Evolutionary conservation across 495 filamentous ascomycete genomes (phyloP).

Genomic region (Paragyromitra xinjiangensis): DNA sequence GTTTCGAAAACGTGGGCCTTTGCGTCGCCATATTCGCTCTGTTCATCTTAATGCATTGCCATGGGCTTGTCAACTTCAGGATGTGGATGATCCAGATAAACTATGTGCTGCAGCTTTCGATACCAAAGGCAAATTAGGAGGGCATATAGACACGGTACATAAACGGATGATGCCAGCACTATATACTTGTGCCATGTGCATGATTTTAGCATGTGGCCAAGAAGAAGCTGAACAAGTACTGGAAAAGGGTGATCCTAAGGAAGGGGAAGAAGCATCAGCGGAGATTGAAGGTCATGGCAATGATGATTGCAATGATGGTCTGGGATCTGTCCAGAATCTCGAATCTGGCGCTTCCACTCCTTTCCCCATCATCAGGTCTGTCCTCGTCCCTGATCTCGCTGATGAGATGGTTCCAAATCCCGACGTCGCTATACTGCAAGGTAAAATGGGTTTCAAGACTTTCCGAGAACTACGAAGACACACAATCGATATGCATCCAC

Average conservation of each 20-base stretch:
- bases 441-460: conserved; percentile 71
- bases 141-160: conserved; percentile 69
- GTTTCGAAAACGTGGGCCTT: conserved; percentile 88
- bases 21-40: conserved; percentile 79
- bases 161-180: conserved; percentile 65
- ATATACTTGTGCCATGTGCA: conserved; percentile 66
- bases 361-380: conserved; percentile 37
- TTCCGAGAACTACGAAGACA: conserved; percentile 75
- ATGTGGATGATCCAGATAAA: conserved; percentile 64
- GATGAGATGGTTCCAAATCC: neutral
- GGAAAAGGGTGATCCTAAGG: neutral
- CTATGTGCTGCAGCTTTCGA: conserved; percentile 76
- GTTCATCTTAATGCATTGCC: conserved; percentile 75
- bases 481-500: conserved; percentile 74
- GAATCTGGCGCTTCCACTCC: conserved; percentile 25
- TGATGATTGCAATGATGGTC: neutral
- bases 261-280: neutral
- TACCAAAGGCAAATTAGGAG: conserved; percentile 70
- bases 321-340: neutral
- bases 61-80: conserved; percentile 70
- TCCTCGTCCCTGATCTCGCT: neutral
- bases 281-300: neutral
- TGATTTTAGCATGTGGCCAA: conserved; percentile 23
- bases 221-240: neutral
- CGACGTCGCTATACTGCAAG: conserved; percentile 32